phyloP scores from a whole-genome alignment of 129 eudicot genomes.

The Saussurea involucrata region DNA sequence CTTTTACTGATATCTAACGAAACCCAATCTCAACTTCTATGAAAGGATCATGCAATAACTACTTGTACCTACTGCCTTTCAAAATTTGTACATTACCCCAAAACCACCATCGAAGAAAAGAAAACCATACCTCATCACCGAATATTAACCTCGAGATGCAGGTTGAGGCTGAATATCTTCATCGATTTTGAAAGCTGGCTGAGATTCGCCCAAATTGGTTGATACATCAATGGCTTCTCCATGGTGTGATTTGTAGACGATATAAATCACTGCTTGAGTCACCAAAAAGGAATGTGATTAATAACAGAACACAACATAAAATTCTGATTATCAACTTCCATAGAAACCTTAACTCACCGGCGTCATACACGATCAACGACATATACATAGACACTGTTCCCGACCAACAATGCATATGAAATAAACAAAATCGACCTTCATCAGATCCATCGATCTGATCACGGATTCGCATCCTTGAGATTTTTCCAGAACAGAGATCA shows the following conservation, averaged over 20 bases:
- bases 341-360: not conserved
- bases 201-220: not conserved
- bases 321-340: not conserved
- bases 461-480: constrained; percentile 10
- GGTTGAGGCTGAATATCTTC: not conserved
- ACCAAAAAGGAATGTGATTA: not conserved
- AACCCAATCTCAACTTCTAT: not conserved
- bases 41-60: not conserved
- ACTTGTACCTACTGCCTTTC: not conserved
- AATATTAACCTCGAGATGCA: not conserved
- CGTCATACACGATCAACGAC: not conserved
- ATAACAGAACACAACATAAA: not conserved
- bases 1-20: not conserved
- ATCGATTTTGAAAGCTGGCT: not conserved
- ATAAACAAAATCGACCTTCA: constrained; percentile 4
- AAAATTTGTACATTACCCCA: not conserved
- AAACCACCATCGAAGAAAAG: not conserved
- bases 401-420: not conserved
- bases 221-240: not conserved
- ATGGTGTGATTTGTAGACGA: not conserved
- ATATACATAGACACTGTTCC: not conserved
- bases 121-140: not conserved
- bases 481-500: constrained; percentile 20
- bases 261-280: not conserved
- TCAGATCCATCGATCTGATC: not conserved